Base-by-base conservation (phyloP, 2,329 filamentous ascomycete genomes). In the Aureobasidium sp. region DNA sequence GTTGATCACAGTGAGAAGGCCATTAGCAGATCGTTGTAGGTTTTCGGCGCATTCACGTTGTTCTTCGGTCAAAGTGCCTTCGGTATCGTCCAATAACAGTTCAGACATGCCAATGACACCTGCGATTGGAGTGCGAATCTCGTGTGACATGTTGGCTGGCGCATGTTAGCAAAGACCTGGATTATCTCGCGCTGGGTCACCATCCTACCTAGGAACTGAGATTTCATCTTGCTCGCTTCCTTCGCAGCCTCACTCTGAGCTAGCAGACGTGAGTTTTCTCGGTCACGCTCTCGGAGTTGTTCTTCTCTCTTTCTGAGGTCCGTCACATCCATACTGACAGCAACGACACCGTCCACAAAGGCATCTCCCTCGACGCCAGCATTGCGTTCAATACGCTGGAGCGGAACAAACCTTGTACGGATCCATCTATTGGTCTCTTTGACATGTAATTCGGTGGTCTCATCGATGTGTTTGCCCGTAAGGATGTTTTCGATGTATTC, bases 1-100 rank as follows among this genome's bases (percentile, higher is more conserved):
- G 69, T 96, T 95, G 74, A 96, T 95, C 44, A 96, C 88, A 0
- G 90, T 93, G 24, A 96, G 78, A 2, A 96, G 77, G 1, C 89
- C 90, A 66, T 93, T 92, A 0, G 88, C 89, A 6, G 88, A 92
- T 57, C 87, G 82, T 68, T 90, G 86, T 7, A 93, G 90, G 65
- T 90, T 91, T 66, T 90, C 87, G 2, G 88, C 86, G 65, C 85
- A 89, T 62, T 92, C 88, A 63, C 82, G 80, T 69, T 91, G 87
- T 67, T 92, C 88, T n/a, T 82, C 79, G 59, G 85, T 81, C 27
- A 92, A 74, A 24, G 69, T 65, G 10, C 66, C 67, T 17, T 67
- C 67, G 17, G 83, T 75, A 70, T 86, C 88, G 65, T 90, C 87
- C 34, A 87, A 78, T 8, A 92, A 75, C 9, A 93, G 77, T 68